Percentiles rank a stretch among this genome's conserved stretches.
These are phyloP conservation scores for Myxozyma geophila DNA, from an alignment of 805 yeast genomes.

Conservation along the genomic window DNA sequence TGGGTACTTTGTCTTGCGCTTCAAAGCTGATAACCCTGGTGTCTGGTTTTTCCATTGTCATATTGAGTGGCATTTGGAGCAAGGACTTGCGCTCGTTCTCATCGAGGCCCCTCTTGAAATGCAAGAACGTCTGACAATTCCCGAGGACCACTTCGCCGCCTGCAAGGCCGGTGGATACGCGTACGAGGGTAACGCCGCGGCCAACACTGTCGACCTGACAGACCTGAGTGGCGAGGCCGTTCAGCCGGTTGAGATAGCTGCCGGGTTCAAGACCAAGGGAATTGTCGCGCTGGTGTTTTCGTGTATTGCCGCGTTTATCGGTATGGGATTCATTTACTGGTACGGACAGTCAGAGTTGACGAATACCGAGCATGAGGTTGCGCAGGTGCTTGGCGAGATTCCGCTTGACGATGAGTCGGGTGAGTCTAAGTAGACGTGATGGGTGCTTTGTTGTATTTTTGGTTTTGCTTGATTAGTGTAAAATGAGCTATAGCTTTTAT, in stretches of 20 bases:
- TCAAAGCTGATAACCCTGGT: conserved; percentile 94
- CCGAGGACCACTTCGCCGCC: conserved; percentile 59
- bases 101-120: conserved; percentile 82
- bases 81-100: conserved; percentile 82
- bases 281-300: conserved; percentile 93
- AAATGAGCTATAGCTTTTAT: background rate
- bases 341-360: conserved; percentile 88
- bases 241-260: conserved; percentile 57
- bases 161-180: conserved; percentile 64
- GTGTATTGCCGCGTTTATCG: conserved; percentile 80
- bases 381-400: conserved; percentile 51
- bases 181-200: conserved; percentile 86
- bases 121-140: conserved; percentile 56
- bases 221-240: conserved; percentile 78
- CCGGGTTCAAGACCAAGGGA: conserved; percentile 94
- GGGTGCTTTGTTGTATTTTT: background rate
- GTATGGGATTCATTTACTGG: conserved; percentile 72
- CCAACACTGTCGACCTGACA: conserved; percentile 60
- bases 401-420: conserved; percentile 59
- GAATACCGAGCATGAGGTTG: conserved; percentile 66
- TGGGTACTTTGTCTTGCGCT: conserved; percentile 83
- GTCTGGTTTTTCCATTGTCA: conserved; percentile 99
- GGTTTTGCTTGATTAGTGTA: background rate
- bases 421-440: conserved; percentile 42
- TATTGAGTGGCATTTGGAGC: conserved; percentile 96